Conservation (phyloP, 1,284 basidiomycete genomes). For the Coniferiporia weirii region DNA sequence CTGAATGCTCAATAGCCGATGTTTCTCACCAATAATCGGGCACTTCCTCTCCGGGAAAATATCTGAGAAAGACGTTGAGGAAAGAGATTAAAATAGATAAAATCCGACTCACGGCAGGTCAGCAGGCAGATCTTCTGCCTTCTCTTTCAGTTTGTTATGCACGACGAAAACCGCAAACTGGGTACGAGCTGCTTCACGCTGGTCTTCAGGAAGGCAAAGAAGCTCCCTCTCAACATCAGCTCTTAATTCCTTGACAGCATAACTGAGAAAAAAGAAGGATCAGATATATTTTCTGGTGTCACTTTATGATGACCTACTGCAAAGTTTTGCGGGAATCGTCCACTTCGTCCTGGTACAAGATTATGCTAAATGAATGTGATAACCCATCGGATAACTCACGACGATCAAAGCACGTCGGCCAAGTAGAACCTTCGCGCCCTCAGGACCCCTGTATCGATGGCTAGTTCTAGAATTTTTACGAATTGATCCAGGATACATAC, state of each 20-base stretch:
- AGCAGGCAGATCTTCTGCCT: conserved; percentile 67
- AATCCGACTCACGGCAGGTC: conserved; percentile 51
- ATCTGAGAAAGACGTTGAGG: conserved; percentile 36
- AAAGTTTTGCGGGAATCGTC: conserved; percentile 92
- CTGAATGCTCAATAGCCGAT: conserved; percentile 8
- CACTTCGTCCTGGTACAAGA: conserved; percentile 71
- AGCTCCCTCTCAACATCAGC: conserved; percentile 82
- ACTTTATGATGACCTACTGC: conserved; percentile 46
- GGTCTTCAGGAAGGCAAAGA: conserved; percentile 52
- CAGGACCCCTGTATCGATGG: conserved; percentile 42
- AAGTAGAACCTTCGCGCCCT: conserved; percentile 65
- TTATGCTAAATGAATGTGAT: conserved; percentile 16
- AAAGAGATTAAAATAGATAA: conserved; percentile 12
- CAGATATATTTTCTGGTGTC: conserved; percentile 5
- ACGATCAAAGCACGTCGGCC: conserved; percentile 81
- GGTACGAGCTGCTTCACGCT: conserved; percentile 71
- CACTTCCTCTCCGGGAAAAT: conserved; percentile 64
- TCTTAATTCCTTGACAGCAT: conserved; percentile 81
- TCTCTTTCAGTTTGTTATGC: conserved; percentile 90
- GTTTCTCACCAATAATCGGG: conserved; percentile 53
- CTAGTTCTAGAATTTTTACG: neutral
- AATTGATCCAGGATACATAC: conserved; percentile 32
- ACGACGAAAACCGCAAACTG: conserved; percentile 91
- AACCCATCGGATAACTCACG: conserved; percentile 40
- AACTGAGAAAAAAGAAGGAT: conserved; percentile 42